Base-by-base conservation (phyloP, 2,329 filamentous ascomycete species). In the Plenodomus biglobosus region DNA sequence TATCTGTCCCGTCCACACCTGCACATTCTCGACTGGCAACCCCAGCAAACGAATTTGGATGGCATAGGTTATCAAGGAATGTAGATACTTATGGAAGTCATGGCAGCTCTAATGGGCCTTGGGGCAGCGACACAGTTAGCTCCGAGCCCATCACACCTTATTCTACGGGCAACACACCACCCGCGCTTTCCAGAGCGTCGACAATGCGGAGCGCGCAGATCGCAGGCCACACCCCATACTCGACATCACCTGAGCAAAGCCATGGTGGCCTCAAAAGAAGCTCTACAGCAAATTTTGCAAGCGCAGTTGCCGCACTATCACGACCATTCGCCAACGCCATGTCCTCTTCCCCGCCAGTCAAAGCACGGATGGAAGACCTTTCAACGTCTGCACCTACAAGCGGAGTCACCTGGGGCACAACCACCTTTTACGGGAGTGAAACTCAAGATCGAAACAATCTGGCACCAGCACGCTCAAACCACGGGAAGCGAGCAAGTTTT, bases 161-260 rank as follows among this genome's bases (percentile, higher is more conserved):
- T 56, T 82, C 79, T 2, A 79, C 76, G 1, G 77, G 77, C 15
- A 76, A 74, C 18, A 82, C 80, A 2, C 80, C 80, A 38, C 80
- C 80, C 4, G 66, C 70, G 19, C 58, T 72, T 32, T 73, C 75
- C 20, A 74, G 76, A 42, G 61, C 69, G 18, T 65, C 66, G 18
- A 72, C 69, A 11, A 54, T 63, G 39, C 73, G 72, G 16, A 71
- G 54, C 27, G 47, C 57, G 11, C 59, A 59, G 7, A 66, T 74
- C 13, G 64, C 69, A 18, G 64, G 64, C 7, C 70, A 78, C 37
- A 69, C 69, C 3, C 66, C 75, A 22, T 68, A 73, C 18, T 72
- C 74, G 10, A 76, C 69, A 8, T 74, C 72, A 11, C 73, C 73
- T 16, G 73, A 75, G 46, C 67, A 71, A 21, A 64, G 55, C n/a